Evolutionary conservation across 169 alveolate genomes (phyloP), one percentile per base, ranked within the genome.

Genomic region (Eimeria maxima): DNA sequence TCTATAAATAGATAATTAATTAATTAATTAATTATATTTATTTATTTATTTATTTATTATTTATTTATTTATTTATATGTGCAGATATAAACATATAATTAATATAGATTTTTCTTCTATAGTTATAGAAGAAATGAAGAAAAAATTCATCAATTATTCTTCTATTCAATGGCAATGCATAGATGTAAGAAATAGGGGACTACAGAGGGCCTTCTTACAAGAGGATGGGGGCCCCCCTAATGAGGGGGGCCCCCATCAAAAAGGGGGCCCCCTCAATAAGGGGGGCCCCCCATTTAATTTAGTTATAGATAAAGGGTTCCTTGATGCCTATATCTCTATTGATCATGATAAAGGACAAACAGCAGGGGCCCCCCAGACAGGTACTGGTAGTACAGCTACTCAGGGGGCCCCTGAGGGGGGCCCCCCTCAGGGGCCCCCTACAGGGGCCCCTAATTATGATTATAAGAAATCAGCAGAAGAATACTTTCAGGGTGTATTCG

Each of bases 31-130:
- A 47, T 27, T 50, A 5, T 50, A 7, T 11, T 50, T 50, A 5
- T 50, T 11, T 5, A 50, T 5, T 5, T 50, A 11, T 50, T 7
- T 50, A 5, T 50, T 5, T 11, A 50, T 50, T 50, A 7, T 7
- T 50, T 50, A 11, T 50, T 50, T 50, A 50, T 50, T 50, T 50
- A 7, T 50, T 11, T 50, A 7, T 50, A 7, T 50, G 11, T 50
- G 57, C 95, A 90, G 95, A 16, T 90, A 90, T 80, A 29, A 20
- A 10, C 24, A 24, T 6, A 55, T 90, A 8, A 60, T 71, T 18
- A 90, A 90, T 47, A 80, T 90, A 4, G 95, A 90, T 76, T 90
- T 90, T 45, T 90, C 95, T 24, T 47, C 89, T 4, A 65, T 90
- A 3, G 95, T 90, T 60, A 71, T 90, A 53, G 74, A 74, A 44